Percentiles rank a stretch among this genome's conserved stretches.
Conservation (phyloP, 2,329 filamentous ascomycete species). For the Botrytis sinoallii region DNA sequence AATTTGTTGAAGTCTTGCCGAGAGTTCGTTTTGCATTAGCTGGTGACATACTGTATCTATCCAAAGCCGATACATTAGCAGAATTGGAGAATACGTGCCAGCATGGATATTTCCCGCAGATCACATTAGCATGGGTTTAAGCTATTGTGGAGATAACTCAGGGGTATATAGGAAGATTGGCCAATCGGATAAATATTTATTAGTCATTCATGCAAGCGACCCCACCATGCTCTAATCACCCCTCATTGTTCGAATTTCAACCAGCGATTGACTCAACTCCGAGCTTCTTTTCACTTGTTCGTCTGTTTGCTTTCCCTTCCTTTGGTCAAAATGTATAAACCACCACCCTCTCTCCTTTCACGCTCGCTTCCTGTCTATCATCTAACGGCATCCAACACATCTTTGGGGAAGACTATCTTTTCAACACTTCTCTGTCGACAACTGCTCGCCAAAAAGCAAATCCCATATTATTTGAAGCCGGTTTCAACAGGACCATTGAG, state of each 20-base stretch:
- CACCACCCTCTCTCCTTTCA: slow-evolving; percentile 14
- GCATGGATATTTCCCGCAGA: not conserved
- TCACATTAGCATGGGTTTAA: not conserved
- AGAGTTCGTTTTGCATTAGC: not conserved
- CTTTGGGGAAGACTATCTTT: slow-evolving; percentile 18
- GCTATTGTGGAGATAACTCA: not conserved
- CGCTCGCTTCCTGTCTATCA: slow-evolving; percentile 11
- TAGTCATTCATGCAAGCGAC: not conserved
- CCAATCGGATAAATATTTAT: not conserved
- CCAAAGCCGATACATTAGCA: not conserved
- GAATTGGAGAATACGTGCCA: not conserved
- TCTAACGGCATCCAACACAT: slow-evolving; percentile 16
- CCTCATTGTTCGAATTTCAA: not conserved
- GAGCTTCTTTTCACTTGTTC: not conserved
- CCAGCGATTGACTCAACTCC: not conserved
- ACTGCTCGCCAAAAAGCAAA: slow-evolving; percentile 5
- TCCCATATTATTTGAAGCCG: slow-evolving; percentile 65
- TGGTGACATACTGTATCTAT: not conserved
- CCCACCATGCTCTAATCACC: slow-evolving; percentile 7
- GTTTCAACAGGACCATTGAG: slow-evolving; percentile 70
- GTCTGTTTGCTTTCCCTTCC: not conserved
- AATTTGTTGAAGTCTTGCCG: not conserved
- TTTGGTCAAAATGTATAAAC: slow-evolving; percentile 7
- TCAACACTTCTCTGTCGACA: slow-evolving; percentile 17
- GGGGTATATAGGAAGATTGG: not conserved